Conservation (phyloP, 2,329 filamentous ascomycete species). For the Fusarium camptoceras region DNA sequence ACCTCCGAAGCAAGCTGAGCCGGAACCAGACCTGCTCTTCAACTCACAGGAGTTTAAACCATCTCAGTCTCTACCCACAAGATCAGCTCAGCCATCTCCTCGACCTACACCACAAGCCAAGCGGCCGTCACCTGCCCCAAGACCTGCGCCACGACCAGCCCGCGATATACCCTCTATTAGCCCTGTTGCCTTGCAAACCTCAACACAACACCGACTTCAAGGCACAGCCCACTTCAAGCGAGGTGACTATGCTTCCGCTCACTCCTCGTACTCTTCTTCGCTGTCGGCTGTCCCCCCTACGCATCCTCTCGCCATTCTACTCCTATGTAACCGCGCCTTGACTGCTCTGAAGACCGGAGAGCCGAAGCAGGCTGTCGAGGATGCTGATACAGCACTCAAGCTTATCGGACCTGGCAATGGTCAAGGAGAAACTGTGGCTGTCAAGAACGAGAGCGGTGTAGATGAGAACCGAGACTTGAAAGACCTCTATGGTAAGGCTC, state of each 20-base stretch:
- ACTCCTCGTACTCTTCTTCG: conserved; percentile 83
- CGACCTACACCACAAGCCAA: conserved; percentile 53
- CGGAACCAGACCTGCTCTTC: conserved; percentile 75
- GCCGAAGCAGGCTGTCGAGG: conserved; percentile 84
- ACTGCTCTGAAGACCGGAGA: conserved; percentile 93
- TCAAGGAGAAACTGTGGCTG: conserved; percentile 80
- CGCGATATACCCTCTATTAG: conserved; percentile 76
- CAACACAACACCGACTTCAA: conserved; percentile 80
- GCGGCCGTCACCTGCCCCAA: conserved; percentile 52
- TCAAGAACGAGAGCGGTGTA: conserved; percentile 67
- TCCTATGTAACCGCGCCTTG: conserved; percentile 90
- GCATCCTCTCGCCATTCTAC: conserved; percentile 88
- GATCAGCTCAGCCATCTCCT: conserved; percentile 55
- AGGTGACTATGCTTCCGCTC: conserved; percentile 89
- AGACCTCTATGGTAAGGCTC: conserved; percentile 91
- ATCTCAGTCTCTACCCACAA: conserved; percentile 52
- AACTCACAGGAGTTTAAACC: conserved; percentile 53
- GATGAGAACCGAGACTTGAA: conserved; percentile 84
- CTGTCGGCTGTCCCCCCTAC: conserved; percentile 77
- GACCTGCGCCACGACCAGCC: conserved; percentile 60
- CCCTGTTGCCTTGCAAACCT: conserved; percentile 76
- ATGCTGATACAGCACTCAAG: conserved; percentile 82
- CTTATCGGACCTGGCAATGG: conserved; percentile 85
- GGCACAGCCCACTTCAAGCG: conserved; percentile 93
- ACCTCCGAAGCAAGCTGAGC: conserved; percentile 51